phyloP scores from a whole-genome alignment of 2,329 filamentous ascomycete genomes.

The Curvularia lunata region DNA sequence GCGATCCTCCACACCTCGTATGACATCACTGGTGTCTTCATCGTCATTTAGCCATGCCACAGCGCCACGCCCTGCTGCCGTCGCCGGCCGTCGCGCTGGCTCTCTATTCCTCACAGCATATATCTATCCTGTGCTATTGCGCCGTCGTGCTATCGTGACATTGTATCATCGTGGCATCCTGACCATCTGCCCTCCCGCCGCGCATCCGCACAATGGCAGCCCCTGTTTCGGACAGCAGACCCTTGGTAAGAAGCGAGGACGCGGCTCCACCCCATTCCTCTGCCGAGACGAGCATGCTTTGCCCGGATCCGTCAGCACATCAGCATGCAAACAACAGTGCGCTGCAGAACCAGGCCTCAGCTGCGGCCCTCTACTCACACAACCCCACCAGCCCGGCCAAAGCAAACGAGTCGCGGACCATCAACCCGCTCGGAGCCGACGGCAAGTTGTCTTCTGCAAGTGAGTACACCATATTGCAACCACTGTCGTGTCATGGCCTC shows the following conservation, averaged over 20 bases:
- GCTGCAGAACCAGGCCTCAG: constrained; percentile 62
- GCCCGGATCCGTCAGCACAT: constrained; percentile 55
- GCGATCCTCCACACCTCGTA: constrained; percentile 26
- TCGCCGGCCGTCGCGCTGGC: constrained; percentile 4
- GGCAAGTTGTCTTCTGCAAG: constrained; percentile 64
- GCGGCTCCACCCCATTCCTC: constrained; percentile 31
- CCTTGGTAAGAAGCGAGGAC: constrained; percentile 27
- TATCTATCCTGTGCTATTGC: not conserved
- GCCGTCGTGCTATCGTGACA: not conserved
- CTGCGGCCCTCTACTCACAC: constrained; percentile 65
- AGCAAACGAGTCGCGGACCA: constrained; percentile 24
- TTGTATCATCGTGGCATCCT: not conserved
- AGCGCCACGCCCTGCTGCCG: constrained; percentile 9
- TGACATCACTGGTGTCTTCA: constrained; percentile 41
- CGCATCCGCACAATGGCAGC: constrained; percentile 34
- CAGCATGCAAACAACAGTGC: constrained; percentile 40
- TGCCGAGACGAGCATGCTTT: constrained; percentile 33
- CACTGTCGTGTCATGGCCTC: constrained; percentile 9
- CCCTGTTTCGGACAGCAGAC: constrained; percentile 29
- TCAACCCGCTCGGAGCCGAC: constrained; percentile 56
- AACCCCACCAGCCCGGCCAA: constrained; percentile 42
- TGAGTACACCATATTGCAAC: constrained; percentile 43
- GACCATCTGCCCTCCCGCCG: not conserved
- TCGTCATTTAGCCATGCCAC: constrained; percentile 35
- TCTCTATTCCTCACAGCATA: not conserved